phyloP scores from a whole-genome alignment of 805 yeast genomes.

The Yamadazyma nakazawae region DNA sequence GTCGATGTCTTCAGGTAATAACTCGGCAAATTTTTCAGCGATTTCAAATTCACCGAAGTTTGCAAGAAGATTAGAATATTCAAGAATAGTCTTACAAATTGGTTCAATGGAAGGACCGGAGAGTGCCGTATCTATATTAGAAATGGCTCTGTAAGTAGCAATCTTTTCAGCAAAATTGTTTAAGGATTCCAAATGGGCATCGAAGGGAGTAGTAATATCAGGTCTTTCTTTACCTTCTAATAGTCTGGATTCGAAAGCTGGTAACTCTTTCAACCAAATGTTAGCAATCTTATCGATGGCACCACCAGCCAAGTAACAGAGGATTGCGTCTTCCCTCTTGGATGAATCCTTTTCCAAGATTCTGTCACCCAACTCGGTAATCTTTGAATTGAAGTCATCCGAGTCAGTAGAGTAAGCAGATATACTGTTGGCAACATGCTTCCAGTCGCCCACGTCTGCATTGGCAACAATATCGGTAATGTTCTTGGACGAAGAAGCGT shows the following conservation, averaged over 20 bases:
- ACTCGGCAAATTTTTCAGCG: slow-evolving; percentile 65
- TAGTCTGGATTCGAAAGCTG: slow-evolving; percentile 37
- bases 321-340: slow-evolving; percentile 69
- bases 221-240: slow-evolving; percentile 45
- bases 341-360: slow-evolving; percentile 40
- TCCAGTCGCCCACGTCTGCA: slow-evolving; percentile 80
- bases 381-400: slow-evolving; percentile 49
- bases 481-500: slow-evolving; percentile 54
- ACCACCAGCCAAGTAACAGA: slow-evolving; percentile 76
- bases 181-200: slow-evolving; percentile 80
- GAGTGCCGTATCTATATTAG: slow-evolving; percentile 32
- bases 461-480: slow-evolving; percentile 71
- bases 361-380: slow-evolving; percentile 76
- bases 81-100: slow-evolving; percentile 63
- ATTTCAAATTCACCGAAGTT: slow-evolving; percentile 80
- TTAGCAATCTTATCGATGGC: slow-evolving; percentile 74
- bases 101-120: slow-evolving; percentile 45
- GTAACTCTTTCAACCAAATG: slow-evolving; percentile 79
- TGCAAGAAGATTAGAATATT: slow-evolving; percentile 77
- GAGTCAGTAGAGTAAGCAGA: slow-evolving; percentile 50
- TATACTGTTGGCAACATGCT: slow-evolving; percentile 69
- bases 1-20: slow-evolving; percentile 72
- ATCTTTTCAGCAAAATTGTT: slow-evolving; percentile 82
- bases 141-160: slow-evolving; percentile 62
- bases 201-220: slow-evolving; percentile 58